Evolutionary conservation across 306 rosid genomes (phyloP), one percentile per base, ranked within the genome.

Genomic region (Hylodesmum podocarpum): DNA sequence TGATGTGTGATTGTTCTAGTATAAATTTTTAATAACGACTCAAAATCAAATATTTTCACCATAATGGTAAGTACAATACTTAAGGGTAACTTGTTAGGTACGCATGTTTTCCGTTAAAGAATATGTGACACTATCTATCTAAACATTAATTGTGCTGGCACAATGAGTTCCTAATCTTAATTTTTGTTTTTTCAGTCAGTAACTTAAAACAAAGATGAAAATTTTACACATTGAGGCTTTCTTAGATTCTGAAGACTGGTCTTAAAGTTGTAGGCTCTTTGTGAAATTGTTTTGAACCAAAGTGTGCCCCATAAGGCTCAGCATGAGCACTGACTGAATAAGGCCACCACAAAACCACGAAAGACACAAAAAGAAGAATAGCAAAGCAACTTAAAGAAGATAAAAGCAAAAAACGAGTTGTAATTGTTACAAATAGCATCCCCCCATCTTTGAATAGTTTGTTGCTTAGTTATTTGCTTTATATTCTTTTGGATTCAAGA

Each of bases 241-340:
- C 66, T 27, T 77, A 78, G 84, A 85, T 91, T 88, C 90, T 88
- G 82, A 75, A 85, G 90, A 82, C 77, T 77, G 88, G 94, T 90
- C 94, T 80, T 83, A 88, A 92, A 92, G 90, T 49, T 65, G 70
- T 64, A 71, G 71, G 77, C 71, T 90, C 86, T 82, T 74, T 50
- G 80, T 75, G 63, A 69, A 57, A 70, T 84, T 79, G 84, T 80
- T 89, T 77, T 72, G 49, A 78, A 79, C 46, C 57, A 66, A 68
- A 80, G 82, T 81, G 83, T 85, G 59, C 21, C 83, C 84, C 87
- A 58, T 69, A 44, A 51, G 62, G 80, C 66, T 67, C 53, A 55
- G 68, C 70, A 65, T 73, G 53, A 70, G 33, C 74, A 73, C 79
- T 74, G 31, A 66, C 76, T 77, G 83, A 83, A 43, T 21, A 58